Evolutionary conservation across 495 filamentous ascomycete species (phyloP), one percentile per base, ranked within the genome.

Genomic region (Pyrenula aspistea): DNA sequence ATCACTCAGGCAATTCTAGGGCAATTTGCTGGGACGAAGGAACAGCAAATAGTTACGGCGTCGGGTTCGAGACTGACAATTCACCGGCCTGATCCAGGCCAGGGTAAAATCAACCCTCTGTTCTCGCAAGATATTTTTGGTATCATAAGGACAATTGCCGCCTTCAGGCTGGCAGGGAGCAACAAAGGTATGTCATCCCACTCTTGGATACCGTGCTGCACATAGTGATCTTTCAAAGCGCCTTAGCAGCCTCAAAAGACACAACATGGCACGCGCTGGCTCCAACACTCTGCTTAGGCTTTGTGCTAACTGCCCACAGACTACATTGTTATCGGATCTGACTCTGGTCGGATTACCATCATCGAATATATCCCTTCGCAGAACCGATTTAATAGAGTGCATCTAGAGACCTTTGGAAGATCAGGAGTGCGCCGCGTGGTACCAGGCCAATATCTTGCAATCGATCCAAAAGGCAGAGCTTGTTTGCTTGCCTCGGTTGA

Each of bases 401-500:
- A 96, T 64, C 79, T 94, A 31, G 94, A 99, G 72, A 99, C 94
- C 2, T 99, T 95, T 65, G 94, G 94, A 53, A 97, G 97, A 69
- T 96, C 91, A 12, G 94, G 93, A n/a, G 81, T 96, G 21, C 85
- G 94, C 31, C 82, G 94, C 55, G 92, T 96, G 15, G 80, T 99
- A 59, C 94, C 94, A 2, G 94, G 94, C 12, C 89, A 99, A 66
- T 97, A 93, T 65, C 77, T 99, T 20, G 93, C 91, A 1, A 86
- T 86, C 10, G 94, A 99, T 67, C 94, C 94, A 10, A 94, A 94
- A 68, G 94, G 94, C 47, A 80, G 94, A 69, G 94, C 94, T 36
- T 95, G 91, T 68, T 77, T 99, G 61, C 89, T 96, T 53, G 88
- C 94, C 4, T 89, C 90, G 10, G 78, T 93, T 57, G 94, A 99